Evolutionary conservation across 2,329 filamentous ascomycete species (phyloP).

Genomic region (Epichloe baconii): DNA sequence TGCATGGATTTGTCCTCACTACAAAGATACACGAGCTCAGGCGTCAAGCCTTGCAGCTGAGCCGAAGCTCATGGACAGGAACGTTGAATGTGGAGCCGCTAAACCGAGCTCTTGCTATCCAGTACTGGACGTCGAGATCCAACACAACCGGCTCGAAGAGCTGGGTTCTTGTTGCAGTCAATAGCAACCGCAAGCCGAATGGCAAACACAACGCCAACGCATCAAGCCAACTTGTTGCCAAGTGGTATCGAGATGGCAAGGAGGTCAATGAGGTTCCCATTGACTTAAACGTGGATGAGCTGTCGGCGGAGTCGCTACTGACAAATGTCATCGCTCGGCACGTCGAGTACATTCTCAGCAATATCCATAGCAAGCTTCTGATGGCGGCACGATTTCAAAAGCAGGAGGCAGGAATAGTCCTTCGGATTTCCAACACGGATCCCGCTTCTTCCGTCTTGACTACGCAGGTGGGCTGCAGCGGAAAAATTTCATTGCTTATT

Average conservation of each 20-base stretch:
- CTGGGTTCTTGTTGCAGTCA: constrained; percentile 81
- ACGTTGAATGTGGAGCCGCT: constrained; percentile 65
- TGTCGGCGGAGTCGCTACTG: constrained; percentile 65
- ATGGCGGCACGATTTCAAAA: constrained; percentile 47
- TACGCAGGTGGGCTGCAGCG: constrained; percentile 54
- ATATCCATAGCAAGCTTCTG: constrained; percentile 48
- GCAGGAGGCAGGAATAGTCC: constrained; percentile 42
- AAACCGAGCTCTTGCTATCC: constrained; percentile 70
- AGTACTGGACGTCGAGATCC: constrained; percentile 68
- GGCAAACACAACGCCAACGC: constrained; percentile 26
- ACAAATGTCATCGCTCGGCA: constrained; percentile 65
- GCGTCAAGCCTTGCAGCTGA: constrained; percentile 61
- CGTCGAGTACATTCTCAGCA: constrained; percentile 55
- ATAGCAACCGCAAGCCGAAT: constrained; percentile 44
- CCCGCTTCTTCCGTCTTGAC: constrained; percentile 55
- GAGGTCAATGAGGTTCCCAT: constrained; percentile 60
- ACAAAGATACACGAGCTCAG: constrained; percentile 78
- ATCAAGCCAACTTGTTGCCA: constrained; percentile 45
- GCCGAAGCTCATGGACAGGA: constrained; percentile 61
- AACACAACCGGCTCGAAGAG: constrained; percentile 52
- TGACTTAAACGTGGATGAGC: constrained; percentile 46
- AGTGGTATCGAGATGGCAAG: constrained; percentile 77
- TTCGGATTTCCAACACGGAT: constrained; percentile 45
- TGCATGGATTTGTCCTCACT: constrained; percentile 80
- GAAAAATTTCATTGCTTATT: constrained; percentile 49